These are phyloP conservation scores for Kuraishia ogatae DNA, from an alignment of 805 yeast species.

Conservation along the genomic window DNA sequence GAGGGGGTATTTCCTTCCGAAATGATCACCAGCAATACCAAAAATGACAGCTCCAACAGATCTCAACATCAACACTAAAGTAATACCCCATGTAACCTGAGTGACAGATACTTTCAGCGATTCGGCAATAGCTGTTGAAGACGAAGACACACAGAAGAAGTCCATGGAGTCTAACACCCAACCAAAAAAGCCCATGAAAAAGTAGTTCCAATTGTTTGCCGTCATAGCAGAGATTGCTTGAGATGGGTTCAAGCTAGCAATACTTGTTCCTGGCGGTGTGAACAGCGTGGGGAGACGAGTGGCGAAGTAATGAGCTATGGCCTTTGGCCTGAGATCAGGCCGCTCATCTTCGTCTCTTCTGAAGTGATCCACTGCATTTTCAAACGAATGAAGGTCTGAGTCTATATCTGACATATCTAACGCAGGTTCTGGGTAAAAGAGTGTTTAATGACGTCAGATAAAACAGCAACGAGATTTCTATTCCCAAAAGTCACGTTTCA, in stretches of 20 bases:
- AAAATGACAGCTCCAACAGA: slow-evolving; percentile 58
- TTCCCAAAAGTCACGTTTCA: not conserved
- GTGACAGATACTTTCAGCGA: slow-evolving; percentile 35
- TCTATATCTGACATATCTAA: not conserved
- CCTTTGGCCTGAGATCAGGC: slow-evolving; percentile 21
- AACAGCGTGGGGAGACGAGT: slow-evolving; percentile 43
- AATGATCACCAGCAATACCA: slow-evolving; percentile 50
- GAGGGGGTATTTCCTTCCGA: slow-evolving; percentile 55
- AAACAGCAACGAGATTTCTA: not conserved
- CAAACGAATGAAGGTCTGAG: not conserved
- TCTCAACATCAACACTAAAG: slow-evolving; percentile 59
- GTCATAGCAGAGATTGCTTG: slow-evolving; percentile 41
- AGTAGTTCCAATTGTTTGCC: slow-evolving; percentile 48
- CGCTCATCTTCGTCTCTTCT: not conserved
- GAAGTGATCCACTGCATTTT: not conserved
- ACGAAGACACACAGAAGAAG: slow-evolving; percentile 48
- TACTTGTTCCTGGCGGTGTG: slow-evolving; percentile 32
- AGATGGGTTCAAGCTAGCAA: slow-evolving; percentile 46
- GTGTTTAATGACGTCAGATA: too few relatives aligned
- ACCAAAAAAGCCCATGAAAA: slow-evolving; percentile 41
- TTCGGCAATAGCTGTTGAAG: slow-evolving; percentile 36
- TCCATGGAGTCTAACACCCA: slow-evolving; percentile 67
- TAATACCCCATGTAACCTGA: slow-evolving; percentile 57
- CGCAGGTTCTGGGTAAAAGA: too few relatives aligned
- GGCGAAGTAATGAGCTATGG: slow-evolving; percentile 27